These are phyloP conservation scores for Yamadazyma sp. DNA, from an alignment of 1,139 yeast species.

Conservation along the genomic window DNA sequence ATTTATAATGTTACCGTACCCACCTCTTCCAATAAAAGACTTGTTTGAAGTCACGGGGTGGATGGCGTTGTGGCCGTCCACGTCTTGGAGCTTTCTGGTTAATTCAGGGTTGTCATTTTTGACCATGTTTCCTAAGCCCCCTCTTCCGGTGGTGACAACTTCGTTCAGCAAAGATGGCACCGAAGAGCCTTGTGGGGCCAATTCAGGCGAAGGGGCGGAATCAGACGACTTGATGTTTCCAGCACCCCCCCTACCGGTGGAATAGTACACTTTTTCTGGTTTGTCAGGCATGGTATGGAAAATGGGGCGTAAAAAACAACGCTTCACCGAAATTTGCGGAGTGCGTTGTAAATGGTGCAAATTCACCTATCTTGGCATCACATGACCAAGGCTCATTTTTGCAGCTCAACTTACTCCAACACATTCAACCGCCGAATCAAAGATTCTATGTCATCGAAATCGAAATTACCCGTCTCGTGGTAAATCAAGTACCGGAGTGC, in stretches of 20 bases:
- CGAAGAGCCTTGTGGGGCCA: conserved; percentile 54
- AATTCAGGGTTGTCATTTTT: conserved; percentile 60
- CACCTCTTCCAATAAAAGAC: conserved; percentile 49
- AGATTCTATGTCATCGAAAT: neutral
- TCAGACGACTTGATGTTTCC: conserved; percentile 60
- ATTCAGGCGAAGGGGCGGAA: conserved; percentile 51
- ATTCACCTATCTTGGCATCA: neutral
- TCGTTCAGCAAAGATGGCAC: conserved; percentile 62
- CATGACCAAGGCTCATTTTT: no score
- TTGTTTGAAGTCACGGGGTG: conserved; percentile 38
- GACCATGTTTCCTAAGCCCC: conserved; percentile 80
- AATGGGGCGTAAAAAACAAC: neutral
- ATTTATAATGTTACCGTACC: conserved; percentile 46
- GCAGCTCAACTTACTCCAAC: neutral
- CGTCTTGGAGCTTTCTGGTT: conserved; percentile 70
- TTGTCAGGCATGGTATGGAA: conserved; percentile 2
- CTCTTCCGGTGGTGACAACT: conserved; percentile 73
- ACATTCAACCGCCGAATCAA: conserved; percentile 1
- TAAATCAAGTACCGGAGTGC: conserved; percentile 2
- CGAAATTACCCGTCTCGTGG: neutral
- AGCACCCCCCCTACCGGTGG: conserved; percentile 84
- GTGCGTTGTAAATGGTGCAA: conserved; percentile 1
- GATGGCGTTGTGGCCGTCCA: conserved; percentile 42
- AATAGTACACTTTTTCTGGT: conserved; percentile 39
- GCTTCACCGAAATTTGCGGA: conserved; percentile 2